Conservation (phyloP, 1,139 yeast species). For the Pichia norvegensis region DNA sequence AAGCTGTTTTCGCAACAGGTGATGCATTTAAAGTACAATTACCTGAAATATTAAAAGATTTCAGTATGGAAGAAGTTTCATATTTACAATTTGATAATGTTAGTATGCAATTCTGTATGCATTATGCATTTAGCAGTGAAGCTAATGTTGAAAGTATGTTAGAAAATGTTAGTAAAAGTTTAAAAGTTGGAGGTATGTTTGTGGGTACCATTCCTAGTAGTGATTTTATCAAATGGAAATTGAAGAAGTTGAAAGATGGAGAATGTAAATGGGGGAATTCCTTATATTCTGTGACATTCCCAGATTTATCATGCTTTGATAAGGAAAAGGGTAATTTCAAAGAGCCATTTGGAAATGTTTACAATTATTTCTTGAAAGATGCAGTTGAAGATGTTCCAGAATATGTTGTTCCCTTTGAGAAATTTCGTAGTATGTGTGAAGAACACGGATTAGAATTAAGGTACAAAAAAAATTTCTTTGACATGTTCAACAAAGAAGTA, state of each 20-base stretch:
- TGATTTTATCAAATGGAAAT: conserved; percentile 66
- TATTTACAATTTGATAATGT: conserved; percentile 83
- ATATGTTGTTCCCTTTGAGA: conserved; percentile 93
- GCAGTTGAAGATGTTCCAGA: conserved; percentile 97
- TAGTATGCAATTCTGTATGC: conserved; percentile 85
- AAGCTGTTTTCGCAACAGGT: conserved; percentile 81
- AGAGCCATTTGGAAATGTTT: conserved; percentile 77
- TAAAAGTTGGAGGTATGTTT: conserved; percentile 76
- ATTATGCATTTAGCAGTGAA: conserved; percentile 88
- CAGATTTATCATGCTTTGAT: conserved; percentile 33
- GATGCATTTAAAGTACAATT: conserved; percentile 74
- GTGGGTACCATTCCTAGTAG: conserved; percentile 93
- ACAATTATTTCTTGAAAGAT: conserved; percentile 75
- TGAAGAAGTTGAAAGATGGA: conserved; percentile 42
- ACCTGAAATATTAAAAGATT: conserved; percentile 57
- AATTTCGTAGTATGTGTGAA: conserved; percentile 72
- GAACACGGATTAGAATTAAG: conserved; percentile 72
- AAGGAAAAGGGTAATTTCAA: conserved; percentile 66
- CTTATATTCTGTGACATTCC: conserved; percentile 73
- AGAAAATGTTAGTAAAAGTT: conserved; percentile 65
- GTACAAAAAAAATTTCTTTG: conserved; percentile 70
- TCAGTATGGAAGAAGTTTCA: conserved; percentile 39
- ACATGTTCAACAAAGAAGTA: conserved; percentile 73
- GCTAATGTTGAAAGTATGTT: conserved; percentile 66
- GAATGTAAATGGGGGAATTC: conserved; percentile 76